A percentile compares a stretch with the other conserved stretches of the same genome.
Conservation (phyloP, 1,139 yeast species). For the Entelexis sorbosivorans region DNA sequence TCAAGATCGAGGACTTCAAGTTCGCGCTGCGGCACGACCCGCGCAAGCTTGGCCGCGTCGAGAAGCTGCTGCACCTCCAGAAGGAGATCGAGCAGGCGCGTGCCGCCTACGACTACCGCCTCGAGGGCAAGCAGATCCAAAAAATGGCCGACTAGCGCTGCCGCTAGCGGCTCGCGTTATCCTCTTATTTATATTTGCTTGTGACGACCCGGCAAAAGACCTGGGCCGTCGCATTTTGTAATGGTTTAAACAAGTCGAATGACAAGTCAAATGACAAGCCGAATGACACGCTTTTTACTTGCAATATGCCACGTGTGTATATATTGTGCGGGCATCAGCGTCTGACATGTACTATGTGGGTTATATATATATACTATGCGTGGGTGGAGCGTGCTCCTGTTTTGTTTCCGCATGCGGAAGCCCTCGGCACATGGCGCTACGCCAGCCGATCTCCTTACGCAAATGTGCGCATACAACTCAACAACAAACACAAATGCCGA, state of each 20-base stretch:
- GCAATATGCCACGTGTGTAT: no score
- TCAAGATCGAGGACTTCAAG: slow-evolving; percentile 78
- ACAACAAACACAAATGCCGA: background rate
- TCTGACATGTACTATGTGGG: no score
- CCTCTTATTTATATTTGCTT: slow-evolving; percentile 20
- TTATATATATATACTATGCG: no score
- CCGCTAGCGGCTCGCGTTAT: no score
- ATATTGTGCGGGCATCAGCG: no score
- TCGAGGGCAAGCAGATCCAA: slow-evolving; percentile 38
- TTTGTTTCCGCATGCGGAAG: slow-evolving; percentile 1
- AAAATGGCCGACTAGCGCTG: slow-evolving; percentile 29
- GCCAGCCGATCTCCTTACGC: background rate
- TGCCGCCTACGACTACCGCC: slow-evolving; percentile 58
- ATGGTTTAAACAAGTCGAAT: no score
- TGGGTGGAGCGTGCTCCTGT: no score
- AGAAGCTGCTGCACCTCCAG: slow-evolving; percentile 65
- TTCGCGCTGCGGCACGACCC: slow-evolving; percentile 78
- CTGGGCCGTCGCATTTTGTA: no score
- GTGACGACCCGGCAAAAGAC: background rate
- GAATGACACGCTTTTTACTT: no score
- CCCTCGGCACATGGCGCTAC: background rate
- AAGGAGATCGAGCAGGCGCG: slow-evolving; percentile 69
- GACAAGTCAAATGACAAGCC: no score
- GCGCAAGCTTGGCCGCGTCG: slow-evolving; percentile 69
- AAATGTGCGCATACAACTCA: background rate